phyloP scores from a whole-genome alignment of 1,139 yeast genomes.

The Magnusiomyces clavatus region DNA sequence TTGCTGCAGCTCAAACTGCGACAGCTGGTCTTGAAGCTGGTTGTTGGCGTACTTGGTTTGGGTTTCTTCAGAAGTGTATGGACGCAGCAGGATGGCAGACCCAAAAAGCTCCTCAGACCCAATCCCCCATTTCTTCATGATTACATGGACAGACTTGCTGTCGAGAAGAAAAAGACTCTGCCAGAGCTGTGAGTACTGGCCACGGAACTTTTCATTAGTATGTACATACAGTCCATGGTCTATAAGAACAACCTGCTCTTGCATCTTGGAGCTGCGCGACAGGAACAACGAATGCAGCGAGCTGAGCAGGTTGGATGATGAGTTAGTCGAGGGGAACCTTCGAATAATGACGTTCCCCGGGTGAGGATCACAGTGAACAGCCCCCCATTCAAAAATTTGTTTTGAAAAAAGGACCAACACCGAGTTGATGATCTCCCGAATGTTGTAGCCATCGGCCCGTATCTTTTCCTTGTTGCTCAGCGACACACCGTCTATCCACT shows the following conservation, averaged over 20 bases:
- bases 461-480: conserved; percentile 43
- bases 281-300: neutral
- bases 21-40: conserved; percentile 12
- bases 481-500: conserved; percentile 70
- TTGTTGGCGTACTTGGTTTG: neutral
- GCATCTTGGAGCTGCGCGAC: conserved; percentile 12
- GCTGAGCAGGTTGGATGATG: neutral
- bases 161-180: conserved; percentile 50
- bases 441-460: conserved; percentile 37
- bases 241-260: conserved; percentile 55
- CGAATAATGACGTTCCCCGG: conserved; percentile 69
- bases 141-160: conserved; percentile 39
- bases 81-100: conserved; percentile 48
- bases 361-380: conserved; percentile 76
- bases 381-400: conserved; percentile 69
- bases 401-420: conserved; percentile 52
- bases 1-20: conserved; percentile 36
- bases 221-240: conserved; percentile 70
- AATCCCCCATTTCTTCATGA: conserved; percentile 61
- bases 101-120: conserved; percentile 60
- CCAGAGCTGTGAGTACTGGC: conserved; percentile 59
- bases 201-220: conserved; percentile 44
- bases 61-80: conserved; percentile 27
- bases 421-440: conserved; percentile 42
- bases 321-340: conserved; percentile 23